Evolutionary conservation across 257 asterid genomes (phyloP).

Genomic region (Rehmannia glutinosa): DNA sequence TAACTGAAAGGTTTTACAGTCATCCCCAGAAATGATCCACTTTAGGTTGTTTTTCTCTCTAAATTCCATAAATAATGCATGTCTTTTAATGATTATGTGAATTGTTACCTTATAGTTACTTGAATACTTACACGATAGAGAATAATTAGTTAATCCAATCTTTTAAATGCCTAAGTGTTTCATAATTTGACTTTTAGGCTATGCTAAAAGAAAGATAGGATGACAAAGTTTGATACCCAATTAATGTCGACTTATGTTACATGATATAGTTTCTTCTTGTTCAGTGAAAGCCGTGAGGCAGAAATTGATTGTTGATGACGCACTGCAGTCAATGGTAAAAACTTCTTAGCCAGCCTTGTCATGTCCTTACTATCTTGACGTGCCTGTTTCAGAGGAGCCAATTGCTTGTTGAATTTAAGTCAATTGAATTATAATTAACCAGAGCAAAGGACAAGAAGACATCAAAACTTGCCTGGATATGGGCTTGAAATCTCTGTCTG

Average conservation of each 20-base stretch:
- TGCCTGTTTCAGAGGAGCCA: constrained; percentile 7
- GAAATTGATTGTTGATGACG: constrained; percentile 62
- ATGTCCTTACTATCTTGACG: constrained; percentile 16
- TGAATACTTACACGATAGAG: background rate
- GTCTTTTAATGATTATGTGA: constrained; percentile 1
- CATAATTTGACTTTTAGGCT: background rate
- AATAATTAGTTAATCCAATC: background rate
- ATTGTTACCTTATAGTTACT: constrained; percentile 7
- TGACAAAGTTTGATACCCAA: background rate
- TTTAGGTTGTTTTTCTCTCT: background rate
- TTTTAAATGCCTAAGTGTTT: constrained; percentile 1
- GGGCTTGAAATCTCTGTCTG: constrained; percentile 50
- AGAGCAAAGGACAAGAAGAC: constrained; percentile 83
- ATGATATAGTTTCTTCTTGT: constrained; percentile 23
- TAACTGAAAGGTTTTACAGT: background rate
- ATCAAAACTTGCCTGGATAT: constrained; percentile 51
- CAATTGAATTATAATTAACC: constrained; percentile 24
- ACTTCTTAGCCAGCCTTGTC: constrained; percentile 18
- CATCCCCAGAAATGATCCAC: constrained; percentile 5
- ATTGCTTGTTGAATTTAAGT: constrained; percentile 23
- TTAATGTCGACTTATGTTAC: background rate
- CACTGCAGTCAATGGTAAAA: constrained; percentile 68
- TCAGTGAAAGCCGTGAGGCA: constrained; percentile 66
- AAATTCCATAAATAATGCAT: background rate
- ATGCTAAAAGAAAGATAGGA: constrained; percentile 2